Evolutionary conservation across 352 stramenopile genomes (phyloP).

Genomic region (Globisporangium perplexum): DNA sequence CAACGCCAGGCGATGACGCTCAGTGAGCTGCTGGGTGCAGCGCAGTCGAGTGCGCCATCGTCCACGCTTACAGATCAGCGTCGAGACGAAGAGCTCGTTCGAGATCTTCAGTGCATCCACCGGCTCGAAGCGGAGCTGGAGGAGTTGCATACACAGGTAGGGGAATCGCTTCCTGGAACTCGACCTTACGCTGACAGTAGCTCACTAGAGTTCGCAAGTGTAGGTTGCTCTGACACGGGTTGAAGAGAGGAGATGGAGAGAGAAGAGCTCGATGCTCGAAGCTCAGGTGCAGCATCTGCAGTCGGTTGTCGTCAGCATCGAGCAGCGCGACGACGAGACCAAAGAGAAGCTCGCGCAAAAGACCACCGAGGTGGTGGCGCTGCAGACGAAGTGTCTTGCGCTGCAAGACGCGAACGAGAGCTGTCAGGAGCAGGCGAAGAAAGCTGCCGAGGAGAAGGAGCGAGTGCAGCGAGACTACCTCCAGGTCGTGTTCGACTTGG

Average conservation of each 20-base stretch:
- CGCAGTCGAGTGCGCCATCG: no score
- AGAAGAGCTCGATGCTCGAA: slow-evolving; percentile 16
- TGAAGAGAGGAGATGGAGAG: slow-evolving; percentile 16
- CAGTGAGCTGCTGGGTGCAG: slow-evolving; percentile 7
- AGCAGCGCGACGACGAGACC: slow-evolving; percentile 18
- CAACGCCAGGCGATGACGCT: slow-evolving; percentile 7
- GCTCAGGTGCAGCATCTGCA: slow-evolving; percentile 18
- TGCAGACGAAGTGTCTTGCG: slow-evolving; percentile 22
- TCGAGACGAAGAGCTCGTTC: not conserved
- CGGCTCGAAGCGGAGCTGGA: slow-evolving; percentile 10
- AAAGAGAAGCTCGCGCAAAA: slow-evolving; percentile 22
- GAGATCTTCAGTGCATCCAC: slow-evolving; percentile 1
- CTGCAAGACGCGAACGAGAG: slow-evolving; percentile 31
- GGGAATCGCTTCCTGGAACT: not conserved
- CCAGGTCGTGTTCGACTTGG: slow-evolving; percentile 42
- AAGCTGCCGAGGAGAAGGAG: slow-evolving; percentile 30
- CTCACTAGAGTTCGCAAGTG: not conserved
- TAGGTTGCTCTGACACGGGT: slow-evolving; percentile 9
- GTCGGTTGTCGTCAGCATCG: slow-evolving; percentile 16
- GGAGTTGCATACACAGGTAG: not conserved
- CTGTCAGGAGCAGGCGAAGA: slow-evolving; percentile 24
- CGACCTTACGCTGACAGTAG: not conserved
- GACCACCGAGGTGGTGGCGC: slow-evolving; percentile 15
- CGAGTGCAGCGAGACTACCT: slow-evolving; percentile 41
- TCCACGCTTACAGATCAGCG: not conserved